Evolutionary conservation across 108 stramenopile species (phyloP), one percentile per base, ranked within the genome.

Genomic region (Cyclotella atomus): DNA sequence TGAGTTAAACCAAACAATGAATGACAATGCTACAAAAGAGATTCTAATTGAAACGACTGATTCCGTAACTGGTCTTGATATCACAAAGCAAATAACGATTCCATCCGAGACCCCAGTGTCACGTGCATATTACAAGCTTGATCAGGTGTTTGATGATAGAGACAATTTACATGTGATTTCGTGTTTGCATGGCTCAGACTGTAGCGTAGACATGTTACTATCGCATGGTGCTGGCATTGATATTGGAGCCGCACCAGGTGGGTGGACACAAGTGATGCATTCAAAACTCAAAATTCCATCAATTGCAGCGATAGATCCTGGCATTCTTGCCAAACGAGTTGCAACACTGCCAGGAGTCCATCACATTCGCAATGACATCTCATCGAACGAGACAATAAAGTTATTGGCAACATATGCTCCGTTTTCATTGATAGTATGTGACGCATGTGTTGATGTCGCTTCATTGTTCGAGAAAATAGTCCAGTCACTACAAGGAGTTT

Each of bases 201-300:
- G 19, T 3, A 43, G 33, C 12, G 36, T 53, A 36, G 35, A 59
- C 3, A 49, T 29, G 15, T 66, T 76, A 10, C 49, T 75, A 3
- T 49, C 38, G 21, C 67, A 64, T 56, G 85, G 75, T 35, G 23
- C 79, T n/a, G 86, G 81, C 6, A 34, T 87, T 20, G 86, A 87
- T 46, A 54, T 87, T 65, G 86, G 86, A n/a, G 81, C 86, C n/a
- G 68, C 81, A 14, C 86, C 86, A 23, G 86, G 86, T 43, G 86
- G 86, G 8, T 87, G 86, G 86, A 84, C 83, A 3, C 86, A 87
- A 53, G 83, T 87, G 1, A 54, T 87, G 57, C 67, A 59, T 34
- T 44, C 70, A 28, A 53, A 54, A 28, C 27, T 78, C 12, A 34
- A 64, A 24, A 49, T 87, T 21, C 49, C 65, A 25, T 73, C 50